Base-by-base conservation (phyloP, 2,329 filamentous ascomycete genomes). In the Xylogone sp. region DNA sequence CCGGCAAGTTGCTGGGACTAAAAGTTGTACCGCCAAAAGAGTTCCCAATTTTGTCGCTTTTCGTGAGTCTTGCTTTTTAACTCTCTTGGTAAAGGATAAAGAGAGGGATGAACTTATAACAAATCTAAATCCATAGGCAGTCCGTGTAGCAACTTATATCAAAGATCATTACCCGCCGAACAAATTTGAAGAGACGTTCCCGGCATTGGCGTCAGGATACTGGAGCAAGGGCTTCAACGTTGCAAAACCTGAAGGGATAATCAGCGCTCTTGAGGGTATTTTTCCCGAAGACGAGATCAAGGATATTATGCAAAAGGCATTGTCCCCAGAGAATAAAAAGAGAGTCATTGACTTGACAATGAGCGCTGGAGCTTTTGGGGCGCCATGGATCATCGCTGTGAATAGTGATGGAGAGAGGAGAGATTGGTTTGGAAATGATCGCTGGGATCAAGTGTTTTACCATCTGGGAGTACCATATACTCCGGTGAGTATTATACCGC, bases 351-450 rank as follows among this genome's bases (percentile, higher is more conserved):
- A 59, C 6, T 34, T 43, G 27, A 59, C 56, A 16, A 51, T 18
- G 24, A 49, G 52, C 3, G n/a, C 43, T 5, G 51, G 52, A n/a
- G 55, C 56, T 7, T 59, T 59, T 56, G 56, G 56, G 2, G 56
- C 56, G 19, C 56, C 56, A 16, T 59, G 56, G 56, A 59, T 59
- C 24, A 47, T 57, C 21, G 53, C 27, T 6, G 50, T 58, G 13
- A 51, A 56, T 49, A 31, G 43, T 7, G 45, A 54, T 16, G 53
- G 50, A 5, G 43, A 49, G 47, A 56, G 46, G 51, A 55, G 43
- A 46, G 42, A 31, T n/a, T 59, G 53, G 53, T 59, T 59, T 53
- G 56, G 56, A 19, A 59, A 59, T 53, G 56, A 59, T 49, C 48
- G 56, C 20, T 59, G 56, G 56, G 56, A 59, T 50, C 56, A 59